Percentiles rank a stretch among this genome's conserved stretches.
phyloP scores from a whole-genome alignment of 2,329 filamentous ascomycete genomes.

The Cordyceps farinosa region DNA sequence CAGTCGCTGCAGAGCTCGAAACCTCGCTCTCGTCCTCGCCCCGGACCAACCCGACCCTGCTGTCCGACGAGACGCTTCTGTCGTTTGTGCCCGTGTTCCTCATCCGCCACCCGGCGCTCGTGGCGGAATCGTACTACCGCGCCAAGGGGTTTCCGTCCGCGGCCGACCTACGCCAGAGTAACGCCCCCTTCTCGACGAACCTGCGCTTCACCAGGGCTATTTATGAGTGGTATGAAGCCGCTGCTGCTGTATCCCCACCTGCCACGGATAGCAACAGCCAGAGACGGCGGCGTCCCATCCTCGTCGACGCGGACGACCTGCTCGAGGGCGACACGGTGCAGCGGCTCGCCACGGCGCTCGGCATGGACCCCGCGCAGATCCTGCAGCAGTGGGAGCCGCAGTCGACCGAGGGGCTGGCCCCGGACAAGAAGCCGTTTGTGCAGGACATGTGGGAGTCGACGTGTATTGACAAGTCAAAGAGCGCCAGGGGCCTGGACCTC shows the following conservation, averaged over 20 bases:
- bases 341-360: neutral
- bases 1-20: neutral
- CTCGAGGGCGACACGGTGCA: constrained; percentile 1
- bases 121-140: neutral
- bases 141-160: neutral
- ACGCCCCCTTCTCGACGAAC: no score
- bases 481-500: neutral
- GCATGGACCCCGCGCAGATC: neutral
- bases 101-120: constrained; percentile 1
- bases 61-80: neutral
- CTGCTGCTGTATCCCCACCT: neutral
- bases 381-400: neutral
- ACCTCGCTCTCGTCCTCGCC: neutral
- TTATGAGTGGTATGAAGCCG: neutral
- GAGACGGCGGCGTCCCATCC: neutral
- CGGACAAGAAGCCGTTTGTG: neutral
- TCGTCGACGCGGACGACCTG: neutral
- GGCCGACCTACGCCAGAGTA: neutral
- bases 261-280: no score
- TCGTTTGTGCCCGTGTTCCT: neutral
- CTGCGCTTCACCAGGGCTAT: neutral
- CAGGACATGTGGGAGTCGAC: neutral
- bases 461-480: neutral
- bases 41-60: constrained; percentile 2
- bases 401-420: neutral